Percentiles rank a stretch among this genome's conserved stretches.
Evolutionary conservation across 176 grass and related monocot genomes (phyloP).

Genomic region (Triticum monococcum): DNA sequence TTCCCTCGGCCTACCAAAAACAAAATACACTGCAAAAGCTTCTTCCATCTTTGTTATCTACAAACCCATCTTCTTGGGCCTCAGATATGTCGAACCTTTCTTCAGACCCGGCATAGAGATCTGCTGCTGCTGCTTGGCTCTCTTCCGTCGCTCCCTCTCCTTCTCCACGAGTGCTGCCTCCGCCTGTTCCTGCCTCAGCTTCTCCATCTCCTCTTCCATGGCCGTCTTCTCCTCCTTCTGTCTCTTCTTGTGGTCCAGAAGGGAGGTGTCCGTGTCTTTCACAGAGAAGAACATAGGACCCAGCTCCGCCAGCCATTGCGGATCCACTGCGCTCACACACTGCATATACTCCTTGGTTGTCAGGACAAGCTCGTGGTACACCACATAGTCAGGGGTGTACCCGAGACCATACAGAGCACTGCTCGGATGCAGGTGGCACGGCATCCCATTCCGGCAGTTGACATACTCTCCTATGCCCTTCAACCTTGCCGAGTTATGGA

Average conservation of each 20-base stretch:
- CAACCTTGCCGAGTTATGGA: slow-evolving; percentile 86
- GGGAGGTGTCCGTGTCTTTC: slow-evolving; percentile 78
- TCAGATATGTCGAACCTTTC: slow-evolving; percentile 70
- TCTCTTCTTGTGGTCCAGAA: slow-evolving; percentile 89
- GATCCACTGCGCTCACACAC: slow-evolving; percentile 90
- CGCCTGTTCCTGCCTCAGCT: slow-evolving; percentile 73
- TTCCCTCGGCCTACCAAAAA: slow-evolving; percentile 13
- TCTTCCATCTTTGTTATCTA: slow-evolving; percentile 34
- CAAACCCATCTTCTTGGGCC: slow-evolving; percentile 76
- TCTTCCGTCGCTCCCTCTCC: slow-evolving; percentile 72
- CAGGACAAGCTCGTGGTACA: slow-evolving; percentile 93
- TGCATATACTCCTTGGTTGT: slow-evolving; percentile 99
- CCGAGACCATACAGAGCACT: slow-evolving; percentile 86
- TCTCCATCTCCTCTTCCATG: slow-evolving; percentile 99
- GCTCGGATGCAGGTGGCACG: slow-evolving; percentile 92
- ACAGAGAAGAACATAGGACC: slow-evolving; percentile 99
- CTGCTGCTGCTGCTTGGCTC: slow-evolving; percentile 81
- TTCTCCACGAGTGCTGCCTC: slow-evolving; percentile 49
- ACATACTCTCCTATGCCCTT: slow-evolving; percentile 95
- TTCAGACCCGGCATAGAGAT: slow-evolving; percentile 93
- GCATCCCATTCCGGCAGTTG: slow-evolving; percentile 95
- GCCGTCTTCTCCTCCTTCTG: slow-evolving; percentile 88
- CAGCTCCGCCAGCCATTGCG: slow-evolving; percentile 89
- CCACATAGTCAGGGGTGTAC: slow-evolving; percentile 84
- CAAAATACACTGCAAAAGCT: slow-evolving; percentile 1